phyloP scores from a whole-genome alignment of 352 stramenopile genomes.

The Phytophthora pistaciae region DNA sequence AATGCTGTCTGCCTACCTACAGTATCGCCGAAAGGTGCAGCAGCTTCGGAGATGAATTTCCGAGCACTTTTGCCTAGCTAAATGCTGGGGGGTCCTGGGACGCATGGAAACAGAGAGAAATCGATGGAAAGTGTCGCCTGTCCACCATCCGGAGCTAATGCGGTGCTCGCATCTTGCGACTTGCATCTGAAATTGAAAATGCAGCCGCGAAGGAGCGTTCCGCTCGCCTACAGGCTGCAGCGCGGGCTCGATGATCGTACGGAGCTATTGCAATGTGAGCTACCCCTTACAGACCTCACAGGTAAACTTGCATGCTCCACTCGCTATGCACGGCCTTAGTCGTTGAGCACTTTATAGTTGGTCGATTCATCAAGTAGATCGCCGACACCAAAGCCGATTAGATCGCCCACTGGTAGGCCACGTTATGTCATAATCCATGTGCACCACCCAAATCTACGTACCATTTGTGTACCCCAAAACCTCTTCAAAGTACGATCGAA shows the following conservation, averaged over 20 bases:
- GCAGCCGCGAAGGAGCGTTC: background rate
- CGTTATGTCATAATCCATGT: slow-evolving; percentile 5
- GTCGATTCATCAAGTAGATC: no score
- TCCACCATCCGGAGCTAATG: slow-evolving; percentile 7
- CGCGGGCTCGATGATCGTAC: no score
- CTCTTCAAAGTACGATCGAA: slow-evolving; percentile 20
- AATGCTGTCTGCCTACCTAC: background rate
- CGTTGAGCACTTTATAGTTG: no score
- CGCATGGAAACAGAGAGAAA: background rate
- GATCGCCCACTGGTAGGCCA: no score
- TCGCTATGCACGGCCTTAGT: no score
- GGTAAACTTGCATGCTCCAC: no score
- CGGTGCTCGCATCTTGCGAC: background rate
- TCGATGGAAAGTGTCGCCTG: slow-evolving; percentile 1
- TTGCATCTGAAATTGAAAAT: background rate
- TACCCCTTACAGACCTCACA: no score
- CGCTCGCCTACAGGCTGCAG: no score
- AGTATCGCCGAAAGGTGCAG: background rate
- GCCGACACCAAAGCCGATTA: no score
- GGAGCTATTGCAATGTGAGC: no score
- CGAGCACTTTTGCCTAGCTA: no score
- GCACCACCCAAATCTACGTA: slow-evolving; percentile 3
- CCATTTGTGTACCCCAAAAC: background rate
- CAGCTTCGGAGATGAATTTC: no score
- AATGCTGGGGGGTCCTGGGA: background rate